Conservation (phyloP, 2,329 filamentous ascomycete genomes). For the Penicillium sp. region DNA sequence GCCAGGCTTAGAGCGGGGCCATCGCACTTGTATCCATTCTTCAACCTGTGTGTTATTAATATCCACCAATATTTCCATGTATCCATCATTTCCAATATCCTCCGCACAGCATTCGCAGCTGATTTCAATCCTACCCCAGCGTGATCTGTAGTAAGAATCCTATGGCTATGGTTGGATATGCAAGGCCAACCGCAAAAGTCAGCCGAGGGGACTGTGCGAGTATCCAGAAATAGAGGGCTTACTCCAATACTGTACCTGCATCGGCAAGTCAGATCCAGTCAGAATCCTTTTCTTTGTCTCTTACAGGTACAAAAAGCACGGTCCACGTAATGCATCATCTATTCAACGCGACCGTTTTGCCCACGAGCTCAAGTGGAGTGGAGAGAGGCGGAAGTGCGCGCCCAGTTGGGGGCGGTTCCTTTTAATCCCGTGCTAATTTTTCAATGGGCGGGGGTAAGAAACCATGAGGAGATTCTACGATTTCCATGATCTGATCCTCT, state of each 20-base stretch:
- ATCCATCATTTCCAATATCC: not conserved
- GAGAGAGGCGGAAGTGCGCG: not conserved
- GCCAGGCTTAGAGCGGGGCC: slow-evolving; percentile 32
- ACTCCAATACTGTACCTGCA: not conserved
- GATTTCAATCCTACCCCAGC: not conserved
- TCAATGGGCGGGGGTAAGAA: not conserved
- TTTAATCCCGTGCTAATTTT: not conserved
- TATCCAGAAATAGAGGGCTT: no score
- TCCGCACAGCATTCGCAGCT: not conserved
- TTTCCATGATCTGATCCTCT: not conserved
- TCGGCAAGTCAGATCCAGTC: not conserved
- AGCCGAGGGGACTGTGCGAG: not conserved
- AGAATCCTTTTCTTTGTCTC: not conserved
- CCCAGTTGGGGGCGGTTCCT: not conserved
- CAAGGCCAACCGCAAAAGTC: not conserved
- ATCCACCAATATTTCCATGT: not conserved
- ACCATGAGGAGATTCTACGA: not conserved
- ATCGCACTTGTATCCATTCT: not conserved
- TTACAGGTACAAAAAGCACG: not conserved
- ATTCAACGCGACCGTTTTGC: not conserved
- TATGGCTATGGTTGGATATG: no score
- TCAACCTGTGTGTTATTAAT: not conserved
- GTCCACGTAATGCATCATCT: not conserved
- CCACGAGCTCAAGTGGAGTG: not conserved
- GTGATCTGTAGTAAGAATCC: not conserved